phyloP scores from a whole-genome alignment of 192 early-diverging fungal species.

The Gonapodya prolifera region DNA sequence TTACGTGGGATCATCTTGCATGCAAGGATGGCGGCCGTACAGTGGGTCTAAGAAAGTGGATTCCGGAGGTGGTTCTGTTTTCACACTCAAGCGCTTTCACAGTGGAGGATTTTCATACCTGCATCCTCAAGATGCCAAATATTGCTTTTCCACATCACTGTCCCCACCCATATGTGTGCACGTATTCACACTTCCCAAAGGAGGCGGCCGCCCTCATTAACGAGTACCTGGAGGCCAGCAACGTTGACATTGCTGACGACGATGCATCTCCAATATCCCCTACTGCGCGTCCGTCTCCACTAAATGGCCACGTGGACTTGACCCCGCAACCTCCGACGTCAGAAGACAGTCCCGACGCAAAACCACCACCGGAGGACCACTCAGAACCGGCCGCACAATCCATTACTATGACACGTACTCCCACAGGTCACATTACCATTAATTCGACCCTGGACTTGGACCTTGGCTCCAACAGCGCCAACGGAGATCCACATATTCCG shows the following conservation, averaged over 20 bases:
- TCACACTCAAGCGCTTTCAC: neutral
- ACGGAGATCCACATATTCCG: neutral
- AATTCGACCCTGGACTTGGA: neutral
- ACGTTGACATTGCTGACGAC: neutral
- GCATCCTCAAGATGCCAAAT: neutral
- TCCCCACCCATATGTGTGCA: conserved; percentile 4
- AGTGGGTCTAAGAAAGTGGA: neutral
- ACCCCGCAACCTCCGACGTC: neutral
- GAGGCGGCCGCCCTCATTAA: neutral
- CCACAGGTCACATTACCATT: neutral
- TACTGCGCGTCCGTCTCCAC: neutral
- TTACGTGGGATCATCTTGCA: neutral
- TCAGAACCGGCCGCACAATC: neutral
- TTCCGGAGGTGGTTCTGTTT: neutral
- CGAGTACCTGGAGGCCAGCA: neutral
- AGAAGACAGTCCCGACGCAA: neutral
- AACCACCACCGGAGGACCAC: neutral
- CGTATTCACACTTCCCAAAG: neutral
- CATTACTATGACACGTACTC: neutral
- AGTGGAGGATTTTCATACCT: conserved; percentile 2
- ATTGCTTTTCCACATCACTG: neutral
- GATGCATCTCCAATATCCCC: neutral
- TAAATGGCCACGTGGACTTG: neutral
- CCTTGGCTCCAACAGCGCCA: neutral
- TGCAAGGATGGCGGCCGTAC: conserved; percentile 6